These are phyloP conservation scores for Diaporthe nobilis DNA, from an alignment of 2,329 filamentous ascomycete genomes.

Conservation along the genomic window DNA sequence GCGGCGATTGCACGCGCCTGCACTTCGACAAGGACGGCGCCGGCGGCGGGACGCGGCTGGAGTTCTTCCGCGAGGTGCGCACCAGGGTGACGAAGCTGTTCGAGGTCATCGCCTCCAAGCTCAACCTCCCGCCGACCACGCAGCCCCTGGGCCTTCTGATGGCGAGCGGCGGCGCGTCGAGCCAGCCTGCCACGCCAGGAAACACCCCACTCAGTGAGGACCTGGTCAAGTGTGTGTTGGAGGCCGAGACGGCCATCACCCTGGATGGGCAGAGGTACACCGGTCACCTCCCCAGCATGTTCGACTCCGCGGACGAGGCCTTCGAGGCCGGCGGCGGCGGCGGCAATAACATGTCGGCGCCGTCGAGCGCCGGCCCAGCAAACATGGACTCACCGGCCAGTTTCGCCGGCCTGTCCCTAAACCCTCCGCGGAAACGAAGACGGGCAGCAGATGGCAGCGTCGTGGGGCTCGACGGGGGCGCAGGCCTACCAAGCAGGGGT, in stretches of 20 bases:
- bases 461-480: neutral
- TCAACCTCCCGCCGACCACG: constrained; percentile 74
- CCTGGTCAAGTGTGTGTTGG: constrained; percentile 75
- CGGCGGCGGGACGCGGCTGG: constrained; percentile 61
- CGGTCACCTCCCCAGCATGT: constrained; percentile 11
- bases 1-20: constrained; percentile 73
- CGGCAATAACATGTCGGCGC: constrained; percentile 45
- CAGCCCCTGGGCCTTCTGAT: constrained; percentile 77
- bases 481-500: constrained; percentile 47
- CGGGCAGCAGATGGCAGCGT: constrained; percentile 54
- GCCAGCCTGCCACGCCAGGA: constrained; percentile 75
- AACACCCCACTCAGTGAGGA: constrained; percentile 80
- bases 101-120: constrained; percentile 85
- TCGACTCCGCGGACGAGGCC: constrained; percentile 40
- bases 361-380: constrained; percentile 50
- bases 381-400: constrained; percentile 50
- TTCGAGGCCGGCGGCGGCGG: neutral
- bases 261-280: constrained; percentile 69
- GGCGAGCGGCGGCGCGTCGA: constrained; percentile 72
- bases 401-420: constrained; percentile 46
- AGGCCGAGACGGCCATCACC: constrained; percentile 69
- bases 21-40: constrained; percentile 57
- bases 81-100: constrained; percentile 80
- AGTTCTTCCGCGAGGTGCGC: constrained; percentile 81
- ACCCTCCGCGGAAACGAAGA: constrained; percentile 61